Evolutionary conservation across 2,329 filamentous ascomycete genomes (phyloP), one percentile per base, ranked within the genome.

Genomic region (Botrytis galanthina): DNA sequence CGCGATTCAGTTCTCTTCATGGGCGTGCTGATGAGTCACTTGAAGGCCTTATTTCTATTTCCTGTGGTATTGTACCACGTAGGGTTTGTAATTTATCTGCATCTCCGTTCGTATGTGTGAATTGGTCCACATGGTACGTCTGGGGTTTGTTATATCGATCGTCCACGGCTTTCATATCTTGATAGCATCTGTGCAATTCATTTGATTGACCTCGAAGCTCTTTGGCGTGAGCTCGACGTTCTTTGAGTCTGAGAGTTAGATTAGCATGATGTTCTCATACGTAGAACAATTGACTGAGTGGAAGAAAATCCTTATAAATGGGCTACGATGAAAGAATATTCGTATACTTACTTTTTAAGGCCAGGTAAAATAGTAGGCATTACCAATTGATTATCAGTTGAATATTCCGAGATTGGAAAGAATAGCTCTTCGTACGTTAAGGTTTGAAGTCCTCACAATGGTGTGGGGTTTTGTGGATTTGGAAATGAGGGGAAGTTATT

Each of bases 121-220:
- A 57, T 26, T 54, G 37, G 16, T 67, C 70, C 14, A 29, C 3
- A 26, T 32, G 35, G 5, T 26, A 37, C 35, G 12, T 22, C 32
- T 64, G 37, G 3, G 37, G 8, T 2, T 46, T 39, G 1, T 70
- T 68, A 22, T 35, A 70, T 10, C 26, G 48, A 42, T 66, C 70
- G 22, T 73, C 71, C 10, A 61, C 14, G 8, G 51, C 63, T 46
- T 66, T 46, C 63, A 70, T 68, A 8, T 51, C 9, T 46, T 60
- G 51, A 42, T 73, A 70, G 16, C n/a, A 57, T 22, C 22, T 35
- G 39, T 44, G 46, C 6, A 73, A 26, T 32, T 73, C 71, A 35
- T 60, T 29, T 10, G 60, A 59, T 18, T 35, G 42, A n/a, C 20
- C 37, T 57, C 22, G 48, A n/a, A 70, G 66, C 26, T 73, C 72